A percentile compares a stretch with the other conserved stretches of the same genome.
Evolutionary conservation across 495 filamentous ascomycete genomes (phyloP).

Genomic region (Daldinia bambusicola): DNA sequence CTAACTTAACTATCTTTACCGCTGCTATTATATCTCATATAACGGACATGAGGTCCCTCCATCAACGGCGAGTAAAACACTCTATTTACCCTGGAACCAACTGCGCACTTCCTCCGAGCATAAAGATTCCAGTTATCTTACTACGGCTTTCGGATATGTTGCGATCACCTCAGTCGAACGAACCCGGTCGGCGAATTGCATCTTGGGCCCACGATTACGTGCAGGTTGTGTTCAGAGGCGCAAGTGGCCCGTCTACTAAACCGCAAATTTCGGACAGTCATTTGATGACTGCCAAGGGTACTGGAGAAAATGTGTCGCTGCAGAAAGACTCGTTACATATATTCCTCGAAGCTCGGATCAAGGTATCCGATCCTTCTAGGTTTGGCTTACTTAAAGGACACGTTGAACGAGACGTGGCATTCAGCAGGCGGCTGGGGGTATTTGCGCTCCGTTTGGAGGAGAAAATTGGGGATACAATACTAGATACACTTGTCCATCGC

Average conservation of each 20-base stretch:
- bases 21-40: slow-evolving; percentile 57
- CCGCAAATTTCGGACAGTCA: slow-evolving; percentile 27
- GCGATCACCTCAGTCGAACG: slow-evolving; percentile 34
- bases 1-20: slow-evolving; percentile 52
- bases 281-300: slow-evolving; percentile 18
- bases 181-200: slow-evolving; percentile 26
- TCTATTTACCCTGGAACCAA: slow-evolving; percentile 39
- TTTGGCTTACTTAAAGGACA: slow-evolving; percentile 61
- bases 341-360: slow-evolving; percentile 56
- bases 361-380: slow-evolving; percentile 48
- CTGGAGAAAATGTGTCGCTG: slow-evolving; percentile 30
- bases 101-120: slow-evolving; percentile 44
- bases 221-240: slow-evolving; percentile 62
- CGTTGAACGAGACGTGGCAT: slow-evolving; percentile 68
- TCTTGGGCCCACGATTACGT: slow-evolving; percentile 67
- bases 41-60: slow-evolving; percentile 57
- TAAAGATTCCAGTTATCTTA: slow-evolving; percentile 57
- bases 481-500: slow-evolving; percentile 64
- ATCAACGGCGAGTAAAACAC: slow-evolving; percentile 49
- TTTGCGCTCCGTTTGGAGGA: slow-evolving; percentile 69
- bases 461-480: slow-evolving; percentile 64
- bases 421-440: slow-evolving; percentile 63
- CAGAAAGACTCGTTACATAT: slow-evolving; percentile 47
- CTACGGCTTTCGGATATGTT: slow-evolving; percentile 58
- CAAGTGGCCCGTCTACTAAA: slow-evolving; percentile 40